Evolutionary conservation across 73 alveolate species (phyloP), one percentile per base, ranked within the genome.

Genomic region (Tetrahymena thermophila): DNA sequence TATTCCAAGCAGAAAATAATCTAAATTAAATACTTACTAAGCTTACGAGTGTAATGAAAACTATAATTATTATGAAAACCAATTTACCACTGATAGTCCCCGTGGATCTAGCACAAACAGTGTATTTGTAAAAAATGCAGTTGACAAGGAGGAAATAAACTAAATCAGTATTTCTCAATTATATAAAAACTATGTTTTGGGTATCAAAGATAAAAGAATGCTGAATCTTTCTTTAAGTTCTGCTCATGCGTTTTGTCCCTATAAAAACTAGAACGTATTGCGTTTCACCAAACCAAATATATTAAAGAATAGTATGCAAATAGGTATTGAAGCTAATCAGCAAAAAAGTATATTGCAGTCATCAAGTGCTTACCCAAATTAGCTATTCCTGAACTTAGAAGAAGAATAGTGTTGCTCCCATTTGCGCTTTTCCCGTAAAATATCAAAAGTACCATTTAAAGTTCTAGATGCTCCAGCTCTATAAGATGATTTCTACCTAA

Each of bases 391-490:
- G 4, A 71, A 71, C 37, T 71, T 71, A 25, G 89, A 71, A 71
- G 89, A 71, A 71, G 89, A 71, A 25, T 25, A 71, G n/a, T 71
- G 89, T 21, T 71, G 89, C 37, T 71, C 89, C 37, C 89, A 71
- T 71, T 4, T 25, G 4, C 89, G 89, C 37, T 71, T 28, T 13
- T 71, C 89, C 17, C 89, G 99, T 85, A 98, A 99, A 94, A 99
- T 99, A 2, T 99, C 99, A n/a, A 99, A 99, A 97, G 97, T 98
- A 58, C 99, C 99, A 83, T 98, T 98, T 96, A 99, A 99, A 97
- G 99, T 99, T 35, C 98, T 99, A 43, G 99, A 99, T 96, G 99
- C 99, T 17, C 99, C 99, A 0, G 96, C 98, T 95, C 97, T 99
- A 43, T 96, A 98, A 97, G 99, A 99, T 96, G 99, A 99, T 95